These are phyloP conservation scores for Salix purpurea DNA, from an alignment of 345 rosid genomes.

Conservation along the genomic window DNA sequence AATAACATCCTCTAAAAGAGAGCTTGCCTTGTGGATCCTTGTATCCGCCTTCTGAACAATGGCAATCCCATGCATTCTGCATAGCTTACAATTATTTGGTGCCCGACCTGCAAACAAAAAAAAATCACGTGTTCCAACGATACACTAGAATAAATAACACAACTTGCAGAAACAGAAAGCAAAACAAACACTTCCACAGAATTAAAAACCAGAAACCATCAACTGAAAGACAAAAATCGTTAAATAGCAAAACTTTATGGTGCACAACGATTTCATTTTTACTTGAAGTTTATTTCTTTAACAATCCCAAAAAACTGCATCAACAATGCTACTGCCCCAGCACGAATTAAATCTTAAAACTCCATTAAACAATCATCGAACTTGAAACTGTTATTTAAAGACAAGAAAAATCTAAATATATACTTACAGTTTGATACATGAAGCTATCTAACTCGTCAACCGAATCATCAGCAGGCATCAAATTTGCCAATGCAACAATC, in stretches of 20 bases:
- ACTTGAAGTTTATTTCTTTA: not conserved
- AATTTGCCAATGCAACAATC: constrained; percentile 92
- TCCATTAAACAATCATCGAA: not conserved
- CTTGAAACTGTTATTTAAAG: not conserved
- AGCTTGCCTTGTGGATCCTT: constrained; percentile 79
- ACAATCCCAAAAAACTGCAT: not conserved
- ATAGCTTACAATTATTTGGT: constrained; percentile 77
- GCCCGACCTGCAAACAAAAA: constrained; percentile 61
- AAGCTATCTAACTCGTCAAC: constrained; percentile 93
- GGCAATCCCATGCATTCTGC: constrained; percentile 93
- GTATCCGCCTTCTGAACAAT: constrained; percentile 68
- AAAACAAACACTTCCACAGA: not conserved
- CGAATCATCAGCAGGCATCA: constrained; percentile 76
- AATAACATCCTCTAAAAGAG: constrained; percentile 17
- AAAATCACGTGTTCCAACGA: not conserved
- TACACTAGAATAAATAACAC: not conserved
- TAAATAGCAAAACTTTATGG: not conserved
- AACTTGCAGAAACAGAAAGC: not conserved
- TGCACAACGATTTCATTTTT: not conserved
- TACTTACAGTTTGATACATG: constrained; percentile 81
- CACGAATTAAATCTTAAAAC: not conserved
- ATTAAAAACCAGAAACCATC: not conserved
- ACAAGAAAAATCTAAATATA: not conserved
- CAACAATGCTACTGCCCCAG: not conserved
- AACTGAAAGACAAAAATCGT: not conserved